A percentile compares a stretch with the other conserved stretches of the same genome.
Conservation (phyloP, 192 early-diverging fungal species). For the Backusella tuberculispora region DNA sequence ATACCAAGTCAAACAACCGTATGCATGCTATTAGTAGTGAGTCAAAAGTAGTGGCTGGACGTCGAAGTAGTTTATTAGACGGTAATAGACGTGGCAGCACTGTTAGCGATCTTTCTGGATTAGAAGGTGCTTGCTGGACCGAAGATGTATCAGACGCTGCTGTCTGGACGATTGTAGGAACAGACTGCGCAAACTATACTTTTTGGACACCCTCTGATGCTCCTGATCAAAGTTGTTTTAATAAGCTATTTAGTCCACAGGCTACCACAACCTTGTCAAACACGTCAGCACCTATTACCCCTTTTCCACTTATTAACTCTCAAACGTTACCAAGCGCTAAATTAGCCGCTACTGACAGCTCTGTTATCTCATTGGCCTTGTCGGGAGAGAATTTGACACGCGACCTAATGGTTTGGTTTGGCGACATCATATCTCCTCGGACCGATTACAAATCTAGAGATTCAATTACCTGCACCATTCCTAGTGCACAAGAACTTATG, state of each 20-base stretch:
- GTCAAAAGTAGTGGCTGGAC: not conserved
- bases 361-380: conserved; percentile 47
- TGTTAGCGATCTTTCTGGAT: conserved; percentile 1
- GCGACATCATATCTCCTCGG: conserved; percentile 55
- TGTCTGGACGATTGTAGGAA: conserved; percentile 93
- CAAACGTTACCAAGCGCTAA: not conserved
- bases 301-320: conserved; percentile 33
- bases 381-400: conserved; percentile 68
- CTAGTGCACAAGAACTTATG: conserved; percentile 27
- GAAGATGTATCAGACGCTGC: conserved; percentile 85
- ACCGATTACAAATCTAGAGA: conserved; percentile 53
- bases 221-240: not conserved
- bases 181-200: conserved; percentile 62
- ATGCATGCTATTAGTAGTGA: conserved; percentile 32
- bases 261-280: not conserved
- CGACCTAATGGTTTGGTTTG: conserved; percentile 72
- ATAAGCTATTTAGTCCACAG: not conserved
- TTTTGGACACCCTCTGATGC: conserved; percentile 51
- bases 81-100: conserved; percentile 6
- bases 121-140: conserved; percentile 55
- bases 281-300: conserved; percentile 17
- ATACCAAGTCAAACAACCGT: conserved; percentile 28
- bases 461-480: conserved; percentile 47
- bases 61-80: conserved; percentile 24
- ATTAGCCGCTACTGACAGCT: conserved; percentile 36